Base-by-base conservation (phyloP, 768 basidiomycete genomes). In the Suillus subluteus region DNA sequence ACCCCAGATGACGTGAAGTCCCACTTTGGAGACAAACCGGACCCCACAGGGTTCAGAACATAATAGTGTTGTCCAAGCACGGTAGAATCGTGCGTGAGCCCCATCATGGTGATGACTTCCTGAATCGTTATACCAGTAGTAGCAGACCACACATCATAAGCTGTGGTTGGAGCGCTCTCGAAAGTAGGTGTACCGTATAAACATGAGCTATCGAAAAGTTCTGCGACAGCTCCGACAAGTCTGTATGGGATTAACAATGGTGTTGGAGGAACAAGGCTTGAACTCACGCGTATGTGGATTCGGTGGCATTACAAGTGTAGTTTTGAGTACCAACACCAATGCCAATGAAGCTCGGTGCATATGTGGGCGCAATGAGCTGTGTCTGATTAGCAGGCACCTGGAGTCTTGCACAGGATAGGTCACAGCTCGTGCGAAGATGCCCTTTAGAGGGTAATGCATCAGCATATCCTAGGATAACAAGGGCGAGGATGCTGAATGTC, bases 61-160 rank as follows among this genome's bases (percentile, higher is more conserved):
- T 88, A 91, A 79, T 84, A 89, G 69, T 91, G 88, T 66, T 86
- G 81, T 16, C 83, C 83, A 40, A 84, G 78, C 48, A 80, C 72
- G 48, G 72, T 7, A 21, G 72, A 62, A 15, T 68, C 35, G 11
- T 54, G 66, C 56, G 59, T 7, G 18, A 64, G 66, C 64, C 56
- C 71, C 41, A 68, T 58, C 48, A n/a, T 54, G 7, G 58, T 18
- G 32, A 72, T 70, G 30, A 77, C 35, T 13, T 69, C 65, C 38
- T 66, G 65, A 3, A 68, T 58, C 7, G 75, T 72, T n/a, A 74
- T 26, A n/a, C 64, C 32, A 8, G 71, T 69, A 8, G 70, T 66
- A 8, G 52, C 21, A 30, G 73, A 63, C 82, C 81, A 81, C 3
- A 69, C 21, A 7, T 65, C 58, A 63, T 76, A 85, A 1, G 74